Percentiles rank a stretch among this genome's conserved stretches.
Conservation (phyloP, 2,329 filamentous ascomycete genomes). For the Magnaporthiopsis rhizophila region DNA sequence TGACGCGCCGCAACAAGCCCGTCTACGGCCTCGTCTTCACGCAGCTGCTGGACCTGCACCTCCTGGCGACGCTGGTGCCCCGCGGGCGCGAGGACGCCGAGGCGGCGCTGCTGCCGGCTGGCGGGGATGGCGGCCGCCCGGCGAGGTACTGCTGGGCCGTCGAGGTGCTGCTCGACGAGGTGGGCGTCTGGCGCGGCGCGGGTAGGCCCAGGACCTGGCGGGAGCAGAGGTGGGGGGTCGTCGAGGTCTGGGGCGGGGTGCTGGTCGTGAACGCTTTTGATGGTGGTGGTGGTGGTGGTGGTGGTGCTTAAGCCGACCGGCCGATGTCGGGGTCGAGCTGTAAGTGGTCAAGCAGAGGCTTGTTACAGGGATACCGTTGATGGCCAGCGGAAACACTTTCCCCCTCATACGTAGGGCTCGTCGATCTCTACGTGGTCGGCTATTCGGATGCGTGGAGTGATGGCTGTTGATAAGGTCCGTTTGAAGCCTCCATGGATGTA, state of each 20-base stretch:
- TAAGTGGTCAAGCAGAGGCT: no score
- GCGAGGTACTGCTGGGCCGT: constrained; percentile 32
- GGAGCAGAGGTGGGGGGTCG: constrained; percentile 46
- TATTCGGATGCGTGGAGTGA: neutral
- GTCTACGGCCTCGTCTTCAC: constrained; percentile 47
- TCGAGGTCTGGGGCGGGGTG: constrained; percentile 31
- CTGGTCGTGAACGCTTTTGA: constrained; percentile 32
- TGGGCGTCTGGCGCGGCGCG: constrained; percentile 33
- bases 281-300: neutral
- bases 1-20: constrained; percentile 32
- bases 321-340: neutral
- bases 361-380: neutral
- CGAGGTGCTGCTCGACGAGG: constrained; percentile 44
- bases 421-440: no score
- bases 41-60: constrained; percentile 45
- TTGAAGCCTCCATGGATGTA: neutral
- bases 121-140: neutral
- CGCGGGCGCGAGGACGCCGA: constrained; percentile 32
- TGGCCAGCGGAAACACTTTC: neutral
- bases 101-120: constrained; percentile 16
- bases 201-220: constrained; percentile 24
- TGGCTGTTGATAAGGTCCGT: neutral
- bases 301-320: neutral
- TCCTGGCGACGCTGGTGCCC: constrained; percentile 41
- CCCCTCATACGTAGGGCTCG: no score